A percentile compares a stretch with the other conserved stretches of the same genome.
Conservation (phyloP, 192 early-diverging fungal species). For the Coemansia sp. region DNA sequence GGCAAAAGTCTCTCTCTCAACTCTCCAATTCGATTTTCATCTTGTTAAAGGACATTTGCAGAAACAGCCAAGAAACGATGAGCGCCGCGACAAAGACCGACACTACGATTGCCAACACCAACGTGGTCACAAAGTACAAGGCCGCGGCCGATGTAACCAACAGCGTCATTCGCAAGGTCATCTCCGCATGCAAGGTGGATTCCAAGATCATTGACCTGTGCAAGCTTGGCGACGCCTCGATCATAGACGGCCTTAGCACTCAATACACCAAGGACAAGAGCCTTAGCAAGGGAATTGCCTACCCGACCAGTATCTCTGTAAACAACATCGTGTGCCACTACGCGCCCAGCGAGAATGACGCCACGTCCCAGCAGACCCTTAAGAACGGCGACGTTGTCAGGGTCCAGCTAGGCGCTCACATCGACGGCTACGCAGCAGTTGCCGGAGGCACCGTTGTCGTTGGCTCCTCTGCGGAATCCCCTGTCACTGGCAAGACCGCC, state of each 20-base stretch:
- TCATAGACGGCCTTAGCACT: constrained; percentile 64
- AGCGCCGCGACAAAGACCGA: constrained; percentile 29
- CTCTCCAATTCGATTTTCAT: not conserved
- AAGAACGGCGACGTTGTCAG: constrained; percentile 86
- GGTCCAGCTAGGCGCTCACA: constrained; percentile 84
- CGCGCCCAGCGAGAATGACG: constrained; percentile 74
- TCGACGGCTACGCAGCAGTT: constrained; percentile 86
- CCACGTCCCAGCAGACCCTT: constrained; percentile 60
- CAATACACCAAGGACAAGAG: constrained; percentile 75
- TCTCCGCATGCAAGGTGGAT: constrained; percentile 59
- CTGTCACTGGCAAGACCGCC: constrained; percentile 75
- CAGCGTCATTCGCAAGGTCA: constrained; percentile 49
- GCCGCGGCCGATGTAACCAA: constrained; percentile 87
- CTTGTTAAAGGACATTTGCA: not conserved
- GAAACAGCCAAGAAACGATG: constrained; percentile 21
- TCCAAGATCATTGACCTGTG: constrained; percentile 86
- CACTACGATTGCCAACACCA: constrained; percentile 66
- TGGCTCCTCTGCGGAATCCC: constrained; percentile 66
- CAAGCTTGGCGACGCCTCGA: constrained; percentile 79
- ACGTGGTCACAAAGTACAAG: constrained; percentile 89
- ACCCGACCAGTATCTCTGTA: constrained; percentile 83
- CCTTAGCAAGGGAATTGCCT: constrained; percentile 78
- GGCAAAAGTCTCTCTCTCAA: not conserved
- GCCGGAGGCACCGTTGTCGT: constrained; percentile 82
- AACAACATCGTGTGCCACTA: constrained; percentile 84